Percentiles rank a stretch among this genome's conserved stretches.
phyloP scores from a whole-genome alignment of 169 alveolate species.

The Blepharisma undulans region DNA sequence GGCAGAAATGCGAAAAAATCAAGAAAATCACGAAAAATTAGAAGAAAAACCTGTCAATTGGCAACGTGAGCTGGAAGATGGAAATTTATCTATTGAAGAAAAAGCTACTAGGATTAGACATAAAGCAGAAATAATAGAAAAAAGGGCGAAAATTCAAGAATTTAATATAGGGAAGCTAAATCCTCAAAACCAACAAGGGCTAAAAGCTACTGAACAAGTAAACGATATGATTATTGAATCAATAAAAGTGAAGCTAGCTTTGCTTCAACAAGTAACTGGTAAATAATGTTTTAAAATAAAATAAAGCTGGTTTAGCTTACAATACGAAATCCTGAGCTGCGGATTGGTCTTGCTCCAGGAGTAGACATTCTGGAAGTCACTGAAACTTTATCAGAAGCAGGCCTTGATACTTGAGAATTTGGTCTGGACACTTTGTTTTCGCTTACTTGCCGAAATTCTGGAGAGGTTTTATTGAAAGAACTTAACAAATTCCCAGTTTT shows the following conservation, averaged over 20 bases:
- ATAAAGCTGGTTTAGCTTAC: not conserved
- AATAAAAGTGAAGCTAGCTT: conserved; percentile 32
- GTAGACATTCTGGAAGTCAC: not conserved
- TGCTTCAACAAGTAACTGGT: not conserved
- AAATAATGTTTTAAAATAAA: not conserved
- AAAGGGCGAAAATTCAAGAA: conserved; percentile 10
- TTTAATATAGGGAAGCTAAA: not conserved
- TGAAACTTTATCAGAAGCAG: not conserved
- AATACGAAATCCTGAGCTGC: not conserved
- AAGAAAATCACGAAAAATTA: not conserved
- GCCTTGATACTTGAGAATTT: not conserved
- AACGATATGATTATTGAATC: conserved; percentile 13
- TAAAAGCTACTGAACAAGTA: conserved; percentile 2
- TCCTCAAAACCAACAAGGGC: not conserved
- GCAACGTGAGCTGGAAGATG: conserved; percentile 5
- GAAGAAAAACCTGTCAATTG: not conserved
- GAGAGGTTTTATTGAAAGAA: not conserved
- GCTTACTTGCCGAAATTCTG: not conserved
- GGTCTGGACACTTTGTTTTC: not conserved
- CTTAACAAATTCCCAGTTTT: not conserved
- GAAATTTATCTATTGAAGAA: not conserved
- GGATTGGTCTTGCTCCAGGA: not conserved
- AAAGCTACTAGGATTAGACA: not conserved
- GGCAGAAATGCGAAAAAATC: conserved; percentile 8
- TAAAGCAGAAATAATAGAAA: conserved; percentile 16